A percentile compares a stretch with the other conserved stretches of the same genome.
These are phyloP conservation scores for Bryoerythrophyllum caledonicum DNA, from an alignment of 225 moss, liverwort and hornwort genomes.

Conservation along the genomic window DNA sequence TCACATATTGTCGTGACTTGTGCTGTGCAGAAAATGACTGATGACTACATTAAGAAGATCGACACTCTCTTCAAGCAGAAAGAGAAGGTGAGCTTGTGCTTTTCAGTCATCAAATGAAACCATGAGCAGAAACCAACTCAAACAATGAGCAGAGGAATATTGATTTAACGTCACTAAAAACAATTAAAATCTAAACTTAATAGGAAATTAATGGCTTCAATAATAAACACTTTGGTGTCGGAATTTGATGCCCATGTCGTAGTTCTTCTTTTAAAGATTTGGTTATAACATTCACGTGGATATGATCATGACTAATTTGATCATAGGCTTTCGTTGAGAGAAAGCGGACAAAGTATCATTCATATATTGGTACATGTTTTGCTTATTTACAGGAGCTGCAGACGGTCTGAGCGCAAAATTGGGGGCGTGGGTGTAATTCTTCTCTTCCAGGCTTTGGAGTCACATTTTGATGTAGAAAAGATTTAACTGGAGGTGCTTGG, in stretches of 20 bases:
- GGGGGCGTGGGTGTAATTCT: conserved; percentile 10
- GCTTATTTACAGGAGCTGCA: conserved; percentile 44
- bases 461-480: conserved; percentile 19
- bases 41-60: conserved; percentile 92
- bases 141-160: no score
- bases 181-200: no score
- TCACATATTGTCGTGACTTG: conserved; percentile 12
- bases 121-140: no score
- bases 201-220: no score
- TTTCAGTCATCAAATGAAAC: no score
- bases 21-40: conserved; percentile 85
- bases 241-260: not conserved
- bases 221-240: no score
- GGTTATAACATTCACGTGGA: not conserved
- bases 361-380: not conserved
- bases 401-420: conserved; percentile 36
- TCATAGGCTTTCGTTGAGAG: not conserved
- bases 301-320: conserved; percentile 3
- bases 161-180: no score
- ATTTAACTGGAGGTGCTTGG: not conserved
- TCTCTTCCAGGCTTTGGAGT: not conserved
- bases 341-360: not conserved
- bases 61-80: conserved; percentile 87
- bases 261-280: not conserved
- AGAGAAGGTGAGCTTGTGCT: conserved; percentile 65